These are phyloP conservation scores for Nicotiana obtusifolia DNA, from an alignment of 257 asterid species.

Conservation along the genomic window DNA sequence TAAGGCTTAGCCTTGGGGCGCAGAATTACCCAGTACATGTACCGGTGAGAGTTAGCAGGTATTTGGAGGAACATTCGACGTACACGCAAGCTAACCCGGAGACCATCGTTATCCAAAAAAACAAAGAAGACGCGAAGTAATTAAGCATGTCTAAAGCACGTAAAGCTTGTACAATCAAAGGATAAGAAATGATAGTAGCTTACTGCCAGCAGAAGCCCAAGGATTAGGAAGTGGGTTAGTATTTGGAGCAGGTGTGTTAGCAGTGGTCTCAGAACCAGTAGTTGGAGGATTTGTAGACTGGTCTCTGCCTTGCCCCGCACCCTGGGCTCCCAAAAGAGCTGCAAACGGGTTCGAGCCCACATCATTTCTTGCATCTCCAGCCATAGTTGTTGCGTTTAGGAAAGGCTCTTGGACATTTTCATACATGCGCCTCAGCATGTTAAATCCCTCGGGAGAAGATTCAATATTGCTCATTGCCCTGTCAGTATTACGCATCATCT, in stretches of 20 bases:
- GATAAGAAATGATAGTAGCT: constrained; percentile 9
- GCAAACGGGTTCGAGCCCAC: constrained; percentile 47
- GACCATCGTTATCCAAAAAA: background rate
- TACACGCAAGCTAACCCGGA: background rate
- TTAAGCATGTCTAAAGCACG: background rate
- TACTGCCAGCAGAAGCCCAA: constrained; percentile 47
- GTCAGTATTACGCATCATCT: constrained; percentile 64
- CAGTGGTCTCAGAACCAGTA: constrained; percentile 23
- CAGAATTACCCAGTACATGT: background rate
- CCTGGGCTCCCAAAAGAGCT: constrained; percentile 43
- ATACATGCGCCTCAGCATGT: constrained; percentile 63
- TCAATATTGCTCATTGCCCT: constrained; percentile 63
- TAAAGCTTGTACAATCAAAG: background rate
- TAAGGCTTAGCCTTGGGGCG: too few relatives aligned
- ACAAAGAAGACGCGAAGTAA: background rate
- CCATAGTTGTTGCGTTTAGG: constrained; percentile 48
- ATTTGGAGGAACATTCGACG: background rate
- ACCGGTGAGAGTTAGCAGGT: background rate
- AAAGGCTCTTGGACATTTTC: constrained; percentile 61
- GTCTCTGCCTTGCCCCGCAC: constrained; percentile 23
- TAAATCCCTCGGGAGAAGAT: constrained; percentile 61
- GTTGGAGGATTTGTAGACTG: constrained; percentile 28
- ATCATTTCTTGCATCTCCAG: constrained; percentile 37
- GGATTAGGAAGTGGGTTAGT: constrained; percentile 62
- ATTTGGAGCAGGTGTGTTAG: constrained; percentile 49